phyloP scores from a whole-genome alignment of 2,329 filamentous ascomycete genomes.

The Aspergillus oerlinghausenensis region DNA sequence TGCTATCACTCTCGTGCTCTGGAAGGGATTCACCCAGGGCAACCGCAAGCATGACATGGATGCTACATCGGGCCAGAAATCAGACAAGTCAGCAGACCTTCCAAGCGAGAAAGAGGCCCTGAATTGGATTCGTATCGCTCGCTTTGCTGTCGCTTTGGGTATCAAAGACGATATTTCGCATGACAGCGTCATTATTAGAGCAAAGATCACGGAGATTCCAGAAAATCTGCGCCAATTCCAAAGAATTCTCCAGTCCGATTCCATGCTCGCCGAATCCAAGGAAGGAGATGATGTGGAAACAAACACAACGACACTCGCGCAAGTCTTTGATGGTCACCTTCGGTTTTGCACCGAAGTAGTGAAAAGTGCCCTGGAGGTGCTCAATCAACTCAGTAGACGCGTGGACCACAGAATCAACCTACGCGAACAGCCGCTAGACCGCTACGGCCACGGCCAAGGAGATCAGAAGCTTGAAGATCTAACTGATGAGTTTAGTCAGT shows the following conservation, averaged over 20 bases:
- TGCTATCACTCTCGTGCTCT: not conserved
- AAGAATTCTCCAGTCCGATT: not conserved
- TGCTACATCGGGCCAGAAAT: not conserved
- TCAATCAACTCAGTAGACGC: not conserved
- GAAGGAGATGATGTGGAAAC: not conserved
- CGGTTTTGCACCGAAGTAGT: not conserved
- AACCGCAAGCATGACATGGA: not conserved
- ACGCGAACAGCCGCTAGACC: not conserved
- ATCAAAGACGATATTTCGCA: not conserved
- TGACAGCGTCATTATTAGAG: not conserved
- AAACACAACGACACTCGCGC: no score
- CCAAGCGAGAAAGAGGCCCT: not conserved
- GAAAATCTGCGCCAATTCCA: not conserved
- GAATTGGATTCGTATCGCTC: not conserved
- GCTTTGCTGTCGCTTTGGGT: not conserved
- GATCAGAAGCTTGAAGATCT: not conserved
- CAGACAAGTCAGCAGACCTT: no score
- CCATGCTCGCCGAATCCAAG: not conserved
- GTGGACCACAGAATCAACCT: not conserved
- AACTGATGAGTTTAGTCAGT: not conserved
- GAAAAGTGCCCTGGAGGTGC: not conserved
- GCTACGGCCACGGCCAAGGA: not conserved
- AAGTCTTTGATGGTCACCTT: not conserved
- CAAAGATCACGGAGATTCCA: not conserved
- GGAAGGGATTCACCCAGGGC: no score